Evolutionary conservation across 345 rosid species (phyloP), one percentile per base, ranked within the genome.

Genomic region (Pelargonium nanum): DNA sequence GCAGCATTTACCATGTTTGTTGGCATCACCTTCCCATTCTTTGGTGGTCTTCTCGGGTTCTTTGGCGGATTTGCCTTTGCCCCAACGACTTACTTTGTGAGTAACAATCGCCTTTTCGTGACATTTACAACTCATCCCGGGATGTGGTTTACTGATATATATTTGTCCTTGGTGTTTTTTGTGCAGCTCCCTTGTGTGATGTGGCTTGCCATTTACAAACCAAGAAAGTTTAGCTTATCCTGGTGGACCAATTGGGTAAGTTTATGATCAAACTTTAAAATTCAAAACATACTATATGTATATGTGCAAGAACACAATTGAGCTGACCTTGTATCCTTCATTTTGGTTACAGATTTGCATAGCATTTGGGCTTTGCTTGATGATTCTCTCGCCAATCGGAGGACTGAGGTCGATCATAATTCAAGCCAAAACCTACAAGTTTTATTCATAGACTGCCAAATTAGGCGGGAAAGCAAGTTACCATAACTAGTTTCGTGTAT

Each of bases 241-340:
- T 91, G 96, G 96, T 45, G 28, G 7, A n/a, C 59, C 23, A 91
- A 91, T 45, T 91, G 96, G 91, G 97, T 87, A 81, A 3, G 71
- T 17, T 17, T 10, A 1, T 23, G 24, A 5, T 24, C 26, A 23
- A 10, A 1, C 9, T 56, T 5, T 13, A 16, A 0, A 16, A 16
- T 19, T 19, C 24, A n/a, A 34, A 10, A 19, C 1, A 20, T 51
- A 50, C 22, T 22, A 28, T 25, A 34, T 6, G 1, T 19, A 50
- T 13, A 62, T 52, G 1, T 55, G 12, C 9, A n/a, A 19, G 3
- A 55, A 51, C 32, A 20, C 55, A 53, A 50, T 22, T 40, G 53
- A 26, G 48, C 64, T 32, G 26, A 3, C 55, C 59, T 55, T 22
- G 6, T 66, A 24, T 30, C 40, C 26, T n/a, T n/a, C n/a, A n/a